Evolutionary conservation across 768 basidiomycete genomes (phyloP).

Genomic region (Termitomyces sp.): DNA sequence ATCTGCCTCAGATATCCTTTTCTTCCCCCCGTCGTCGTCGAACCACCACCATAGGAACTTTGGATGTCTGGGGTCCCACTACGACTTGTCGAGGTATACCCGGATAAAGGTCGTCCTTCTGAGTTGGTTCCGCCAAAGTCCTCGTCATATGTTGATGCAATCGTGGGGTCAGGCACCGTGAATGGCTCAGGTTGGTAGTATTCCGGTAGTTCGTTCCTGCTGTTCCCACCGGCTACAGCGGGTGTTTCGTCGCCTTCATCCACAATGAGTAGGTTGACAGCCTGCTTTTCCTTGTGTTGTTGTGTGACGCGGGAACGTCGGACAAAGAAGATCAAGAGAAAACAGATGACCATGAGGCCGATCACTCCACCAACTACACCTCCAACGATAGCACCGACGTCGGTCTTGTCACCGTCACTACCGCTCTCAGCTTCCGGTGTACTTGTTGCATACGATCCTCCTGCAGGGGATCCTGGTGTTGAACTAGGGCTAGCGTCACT

Average conservation of each 20-base stretch:
- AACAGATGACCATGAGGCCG: constrained; percentile 12
- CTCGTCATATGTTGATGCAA: constrained; percentile 21
- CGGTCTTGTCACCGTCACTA: constrained; percentile 28
- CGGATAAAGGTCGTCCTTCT: constrained; percentile 31
- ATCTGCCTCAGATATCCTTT: constrained; percentile 48
- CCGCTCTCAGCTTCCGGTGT: constrained; percentile 28
- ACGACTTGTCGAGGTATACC: constrained; percentile 33
- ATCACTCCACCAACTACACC: constrained; percentile 21
- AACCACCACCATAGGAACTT: constrained; percentile 16
- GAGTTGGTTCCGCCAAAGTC: constrained; percentile 18
- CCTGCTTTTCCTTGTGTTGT: constrained; percentile 43
- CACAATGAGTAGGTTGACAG: constrained; percentile 61
- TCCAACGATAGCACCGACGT: constrained; percentile 23
- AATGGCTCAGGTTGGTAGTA: constrained; percentile 76
- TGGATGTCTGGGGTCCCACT: constrained; percentile 42
- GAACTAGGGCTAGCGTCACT: constrained; percentile 63
- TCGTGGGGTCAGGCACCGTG: constrained; percentile 59
- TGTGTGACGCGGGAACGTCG: constrained; percentile 22
- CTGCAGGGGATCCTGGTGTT: constrained; percentile 71
- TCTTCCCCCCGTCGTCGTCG: constrained; percentile 25
- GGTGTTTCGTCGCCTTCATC: constrained; percentile 49
- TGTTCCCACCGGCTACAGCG: constrained; percentile 4
- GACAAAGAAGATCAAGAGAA: constrained; percentile 18
- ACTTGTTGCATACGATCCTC: constrained; percentile 63
- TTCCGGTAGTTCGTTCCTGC: constrained; percentile 51